Percentiles rank a stretch among this genome's conserved stretches.
Evolutionary conservation across 805 yeast genomes (phyloP).

Genomic region (Myxozyma neglecta): DNA sequence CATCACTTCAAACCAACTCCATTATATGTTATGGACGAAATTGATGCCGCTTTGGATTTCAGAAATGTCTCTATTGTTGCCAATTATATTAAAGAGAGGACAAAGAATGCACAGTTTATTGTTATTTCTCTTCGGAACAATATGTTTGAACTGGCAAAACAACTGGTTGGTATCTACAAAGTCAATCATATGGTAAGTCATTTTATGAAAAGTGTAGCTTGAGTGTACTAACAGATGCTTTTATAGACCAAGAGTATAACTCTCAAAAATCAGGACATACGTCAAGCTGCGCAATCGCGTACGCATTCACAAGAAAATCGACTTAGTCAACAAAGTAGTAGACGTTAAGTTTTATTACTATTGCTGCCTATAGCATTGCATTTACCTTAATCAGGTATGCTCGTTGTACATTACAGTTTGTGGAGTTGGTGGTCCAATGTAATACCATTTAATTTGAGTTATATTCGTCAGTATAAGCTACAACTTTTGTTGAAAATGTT

Average conservation of each 20-base stretch:
- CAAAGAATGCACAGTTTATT: conserved; percentile 93
- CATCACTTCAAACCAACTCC: conserved; percentile 98
- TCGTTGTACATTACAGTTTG: too few species aligned
- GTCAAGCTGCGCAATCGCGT: neutral
- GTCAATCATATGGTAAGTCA: conserved; percentile 65
- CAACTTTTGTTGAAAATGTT: too few species aligned
- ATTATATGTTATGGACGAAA: conserved; percentile 96
- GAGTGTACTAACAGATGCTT: neutral
- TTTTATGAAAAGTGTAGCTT: neutral
- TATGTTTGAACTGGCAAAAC: conserved; percentile 96
- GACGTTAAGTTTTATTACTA: neutral
- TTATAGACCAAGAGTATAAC: conserved; percentile 30
- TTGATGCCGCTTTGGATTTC: conserved; percentile 97
- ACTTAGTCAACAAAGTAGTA: neutral
- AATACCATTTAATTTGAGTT: too few species aligned
- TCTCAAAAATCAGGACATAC: conserved; percentile 25
- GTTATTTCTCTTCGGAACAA: conserved; percentile 94
- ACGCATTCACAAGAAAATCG: neutral
- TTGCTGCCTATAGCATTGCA: too few species aligned
- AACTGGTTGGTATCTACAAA: conserved; percentile 92
- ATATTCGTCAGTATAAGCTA: too few species aligned
- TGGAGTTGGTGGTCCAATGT: too few species aligned
- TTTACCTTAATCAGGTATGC: too few species aligned
- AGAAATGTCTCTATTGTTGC: conserved; percentile 97
- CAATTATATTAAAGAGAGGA: conserved; percentile 90